A percentile compares a stretch with the other conserved stretches of the same genome.
phyloP scores from a whole-genome alignment of 768 basidiomycete species.

The Lactarius hatsudake region DNA sequence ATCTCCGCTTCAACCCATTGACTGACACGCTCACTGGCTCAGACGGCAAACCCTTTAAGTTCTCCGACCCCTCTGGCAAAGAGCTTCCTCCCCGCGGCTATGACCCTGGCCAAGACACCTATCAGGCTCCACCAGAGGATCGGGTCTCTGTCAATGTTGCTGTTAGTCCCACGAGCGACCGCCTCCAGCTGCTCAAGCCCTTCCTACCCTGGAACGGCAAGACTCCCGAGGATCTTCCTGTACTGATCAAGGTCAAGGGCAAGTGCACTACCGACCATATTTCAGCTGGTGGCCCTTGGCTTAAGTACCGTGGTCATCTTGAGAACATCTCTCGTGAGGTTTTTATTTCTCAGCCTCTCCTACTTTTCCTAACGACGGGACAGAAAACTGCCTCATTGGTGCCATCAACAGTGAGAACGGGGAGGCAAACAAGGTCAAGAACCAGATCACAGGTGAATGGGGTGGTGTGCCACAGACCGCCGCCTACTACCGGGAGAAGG shows the following conservation, averaged over 20 bases:
- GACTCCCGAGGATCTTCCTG: slow-evolving; percentile 81
- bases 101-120: slow-evolving; percentile 95
- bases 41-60: slow-evolving; percentile 97
- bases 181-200: slow-evolving; percentile 86
- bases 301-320: slow-evolving; percentile 99
- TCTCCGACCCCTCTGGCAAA: slow-evolving; percentile 84
- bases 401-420: slow-evolving; percentile 95
- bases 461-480: slow-evolving; percentile 83
- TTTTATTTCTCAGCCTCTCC: slow-evolving; percentile 17
- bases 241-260: slow-evolving; percentile 98
- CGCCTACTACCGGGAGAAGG: slow-evolving; percentile 83
- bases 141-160: slow-evolving; percentile 82
- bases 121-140: slow-evolving; percentile 90
- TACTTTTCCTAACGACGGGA: neutral
- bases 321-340: slow-evolving; percentile 91
- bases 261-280: slow-evolving; percentile 99
- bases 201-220: slow-evolving; percentile 94
- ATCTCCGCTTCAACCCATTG: slow-evolving; percentile 94
- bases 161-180: slow-evolving; percentile 80
- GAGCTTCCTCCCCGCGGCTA: slow-evolving; percentile 96
- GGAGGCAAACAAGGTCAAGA: slow-evolving; percentile 94
- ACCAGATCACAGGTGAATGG: slow-evolving; percentile 84
- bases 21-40: slow-evolving; percentile 83
- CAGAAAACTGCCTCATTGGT: slow-evolving; percentile 96
- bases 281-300: slow-evolving; percentile 97